These are phyloP conservation scores for Metarhizium guizhouense DNA, from an alignment of 2,329 filamentous ascomycete genomes.

Conservation along the genomic window DNA sequence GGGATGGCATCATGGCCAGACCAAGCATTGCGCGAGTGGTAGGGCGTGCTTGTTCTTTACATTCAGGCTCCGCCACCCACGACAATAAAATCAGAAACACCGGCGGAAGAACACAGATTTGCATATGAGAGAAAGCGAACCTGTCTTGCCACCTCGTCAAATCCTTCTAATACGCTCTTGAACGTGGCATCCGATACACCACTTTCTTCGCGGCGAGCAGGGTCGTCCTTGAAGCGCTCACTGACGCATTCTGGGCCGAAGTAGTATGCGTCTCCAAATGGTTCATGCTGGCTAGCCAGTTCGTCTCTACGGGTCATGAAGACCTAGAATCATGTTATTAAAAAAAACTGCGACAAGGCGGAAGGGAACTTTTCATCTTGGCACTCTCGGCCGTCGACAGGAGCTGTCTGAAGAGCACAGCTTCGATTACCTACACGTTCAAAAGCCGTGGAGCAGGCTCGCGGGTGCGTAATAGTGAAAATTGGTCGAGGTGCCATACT, in stretches of 20 bases:
- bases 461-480: conserved; percentile 88
- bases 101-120: neutral
- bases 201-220: conserved; percentile 42
- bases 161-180: conserved; percentile 65
- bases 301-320: conserved; percentile 89
- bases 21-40: neutral
- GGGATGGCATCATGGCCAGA: neutral
- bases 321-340: conserved; percentile 45
- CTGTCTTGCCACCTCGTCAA: conserved; percentile 65
- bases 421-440: conserved; percentile 60
- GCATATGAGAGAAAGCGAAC: conserved; percentile 37
- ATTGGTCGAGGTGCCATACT: conserved; percentile 40
- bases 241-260: conserved; percentile 85
- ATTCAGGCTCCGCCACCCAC: neutral
- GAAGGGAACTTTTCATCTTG: neutral
- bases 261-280: conserved; percentile 95
- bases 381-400: no score
- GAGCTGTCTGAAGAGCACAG: neutral
- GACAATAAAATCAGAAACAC: neutral
- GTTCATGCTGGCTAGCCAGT: conserved; percentile 83
- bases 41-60: neutral
- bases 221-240: conserved; percentile 66
- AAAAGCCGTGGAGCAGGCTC: conserved; percentile 94
- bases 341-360: neutral
- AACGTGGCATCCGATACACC: conserved; percentile 65